Percentiles rank a stretch among this genome's conserved stretches.
Conservation (phyloP, 495 filamentous ascomycete genomes). For the Penicillium taxi region DNA sequence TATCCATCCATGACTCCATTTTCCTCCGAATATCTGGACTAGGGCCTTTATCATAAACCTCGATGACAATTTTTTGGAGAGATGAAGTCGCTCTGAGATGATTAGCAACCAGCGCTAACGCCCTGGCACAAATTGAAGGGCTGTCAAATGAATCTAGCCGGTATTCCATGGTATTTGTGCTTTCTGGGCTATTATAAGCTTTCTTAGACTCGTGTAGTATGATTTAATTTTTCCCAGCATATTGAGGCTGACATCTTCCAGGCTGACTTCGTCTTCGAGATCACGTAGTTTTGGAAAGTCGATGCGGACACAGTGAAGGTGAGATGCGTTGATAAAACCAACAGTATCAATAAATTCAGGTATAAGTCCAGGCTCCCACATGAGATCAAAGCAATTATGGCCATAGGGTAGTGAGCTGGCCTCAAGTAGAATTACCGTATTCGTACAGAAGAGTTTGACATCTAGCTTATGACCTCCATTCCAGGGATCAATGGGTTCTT, state of each 20-base stretch:
- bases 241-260: conserved; percentile 5
- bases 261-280: conserved; percentile 5
- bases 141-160: conserved; percentile 3
- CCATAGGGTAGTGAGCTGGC: conserved; percentile 9
- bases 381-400: conserved; percentile 9
- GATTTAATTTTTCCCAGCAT: conserved; percentile 7
- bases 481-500: conserved; percentile 8
- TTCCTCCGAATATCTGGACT: conserved; percentile 6
- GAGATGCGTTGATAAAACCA: conserved; percentile 6
- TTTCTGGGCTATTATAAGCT: conserved; percentile 1
- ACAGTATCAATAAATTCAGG: conserved; percentile 4
- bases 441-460: conserved; percentile 7
- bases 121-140: conserved; percentile 3
- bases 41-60: conserved; percentile 5
- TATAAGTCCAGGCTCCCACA: background rate
- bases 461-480: conserved; percentile 4
- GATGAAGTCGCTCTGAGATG: conserved; percentile 4
- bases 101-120: conserved; percentile 5
- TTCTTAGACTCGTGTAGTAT: conserved; percentile 5
- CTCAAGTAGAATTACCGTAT: conserved; percentile 5
- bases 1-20: conserved; percentile 10
- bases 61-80: conserved; percentile 5
- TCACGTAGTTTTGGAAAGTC: conserved; percentile 4
- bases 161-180: background rate
- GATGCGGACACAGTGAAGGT: conserved; percentile 8